phyloP scores from a whole-genome alignment of 257 asterid species.

The Lavandula angustifolia region DNA sequence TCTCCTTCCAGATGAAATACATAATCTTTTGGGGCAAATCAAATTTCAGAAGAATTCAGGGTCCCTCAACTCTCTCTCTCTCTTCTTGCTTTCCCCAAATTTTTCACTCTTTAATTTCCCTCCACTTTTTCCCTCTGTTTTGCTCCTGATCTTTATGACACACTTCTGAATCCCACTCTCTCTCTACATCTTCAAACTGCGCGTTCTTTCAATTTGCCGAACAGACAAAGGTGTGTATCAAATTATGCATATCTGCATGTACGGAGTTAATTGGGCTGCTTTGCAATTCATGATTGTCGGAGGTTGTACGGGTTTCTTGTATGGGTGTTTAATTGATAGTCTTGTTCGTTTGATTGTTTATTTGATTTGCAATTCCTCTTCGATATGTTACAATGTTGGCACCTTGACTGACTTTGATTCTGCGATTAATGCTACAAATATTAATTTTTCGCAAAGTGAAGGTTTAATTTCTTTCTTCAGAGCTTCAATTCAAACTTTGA shows the following conservation, averaged over 20 bases:
- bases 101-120: constrained; percentile 37
- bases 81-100: constrained; percentile 25
- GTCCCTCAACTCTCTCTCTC: constrained; percentile 33
- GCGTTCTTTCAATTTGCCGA: constrained; percentile 3
- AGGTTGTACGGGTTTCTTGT: not conserved
- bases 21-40: constrained; percentile 37
- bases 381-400: not conserved
- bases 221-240: constrained; percentile 24
- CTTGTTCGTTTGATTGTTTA: constrained; percentile 30
- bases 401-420: not conserved
- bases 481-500: not conserved
- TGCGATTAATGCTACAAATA: not conserved
- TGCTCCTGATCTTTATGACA: constrained; percentile 6
- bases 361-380: constrained; percentile 18
- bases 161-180: not conserved
- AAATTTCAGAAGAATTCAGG: constrained; percentile 45
- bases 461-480: not conserved
- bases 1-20: constrained; percentile 30
- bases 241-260: constrained; percentile 18
- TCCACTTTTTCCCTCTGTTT: constrained; percentile 44
- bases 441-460: not conserved
- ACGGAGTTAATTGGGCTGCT: not conserved
- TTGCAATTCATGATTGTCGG: constrained; percentile 4
- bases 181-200: constrained; percentile 25
- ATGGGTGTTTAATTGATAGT: constrained; percentile 12